Base-by-base conservation (phyloP, 2,329 filamentous ascomycete genomes). In the Hypoxylon sp. region DNA sequence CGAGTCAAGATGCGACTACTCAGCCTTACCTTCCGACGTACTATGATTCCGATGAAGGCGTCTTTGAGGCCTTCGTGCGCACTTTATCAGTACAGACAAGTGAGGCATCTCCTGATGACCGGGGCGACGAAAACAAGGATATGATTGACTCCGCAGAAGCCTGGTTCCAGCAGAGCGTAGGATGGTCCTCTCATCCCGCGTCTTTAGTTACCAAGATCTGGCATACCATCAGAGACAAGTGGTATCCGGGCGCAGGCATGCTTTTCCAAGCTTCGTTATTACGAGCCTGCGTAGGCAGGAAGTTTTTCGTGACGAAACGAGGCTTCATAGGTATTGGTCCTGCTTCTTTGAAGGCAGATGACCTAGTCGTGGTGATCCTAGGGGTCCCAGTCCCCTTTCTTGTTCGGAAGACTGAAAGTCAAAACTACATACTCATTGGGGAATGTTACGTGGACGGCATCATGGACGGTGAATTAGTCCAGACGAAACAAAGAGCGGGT, bases 371-470 rank as follows among this genome's bases (percentile, higher is more conserved):
- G 8, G 48, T 60, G 10, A 22, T 60, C 13, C 17, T 60, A 19
- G 57, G 57, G 24, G 35, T 46, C 6, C 11, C 37, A 9, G 48
- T 60, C 5, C 57, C 57, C 1, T 44, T 60, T 33, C 10, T 53
- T 4, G 11, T 46, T 33, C 22, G 57, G 48, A 44, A 22, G n/a
- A 24, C 37, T 13, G 47, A 42, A 9, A 42, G 22, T 29, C 39
- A 39, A n/a, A 53, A 24, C 2, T 60, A 53, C n/a, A 46, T 46
- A 3, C 47, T 60, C 33, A 26, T 60, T 33, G 48, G 57, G 3
- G 57, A 60, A 46, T 60, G 57, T 31, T 60, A 60, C 44, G 57
- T 60, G 2, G 29, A 60, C 5, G 57, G 57, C 3, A 60, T 60
- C n/a, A 60, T 60, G 57, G 48, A 60, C 8, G 57, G 57, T 1